These are phyloP conservation scores for Flaveria linearis DNA, from an alignment of 129 eudicot genomes.

Conservation along the genomic window DNA sequence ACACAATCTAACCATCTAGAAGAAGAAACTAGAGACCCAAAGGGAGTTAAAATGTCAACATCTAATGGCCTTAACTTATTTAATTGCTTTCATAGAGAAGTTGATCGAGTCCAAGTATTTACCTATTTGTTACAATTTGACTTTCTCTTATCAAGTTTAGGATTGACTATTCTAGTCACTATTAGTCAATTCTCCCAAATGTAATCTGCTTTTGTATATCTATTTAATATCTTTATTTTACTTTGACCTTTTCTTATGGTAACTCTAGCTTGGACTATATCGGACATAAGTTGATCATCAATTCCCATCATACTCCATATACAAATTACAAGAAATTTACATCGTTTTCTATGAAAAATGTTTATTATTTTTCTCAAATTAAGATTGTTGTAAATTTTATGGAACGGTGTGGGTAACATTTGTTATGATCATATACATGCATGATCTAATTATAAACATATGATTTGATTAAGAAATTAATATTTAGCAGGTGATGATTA, in stretches of 20 bases:
- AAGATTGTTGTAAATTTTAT: too few relatives aligned
- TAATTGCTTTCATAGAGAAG: not conserved
- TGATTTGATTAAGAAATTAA: too few relatives aligned
- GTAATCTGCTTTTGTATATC: not conserved
- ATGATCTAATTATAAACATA: too few relatives aligned
- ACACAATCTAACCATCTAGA: constrained; percentile 24
- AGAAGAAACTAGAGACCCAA: constrained; percentile 1
- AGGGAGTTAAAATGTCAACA: constrained; percentile 15
- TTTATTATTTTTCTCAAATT: too few relatives aligned
- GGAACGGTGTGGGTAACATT: too few relatives aligned
- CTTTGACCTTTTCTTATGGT: constrained; percentile 4
- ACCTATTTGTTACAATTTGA: constrained; percentile 10
- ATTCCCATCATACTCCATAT: too few relatives aligned
- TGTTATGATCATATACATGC: too few relatives aligned
- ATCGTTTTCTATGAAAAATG: too few relatives aligned
- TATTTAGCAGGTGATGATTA: too few relatives aligned
- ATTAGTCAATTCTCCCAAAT: constrained; percentile 18
- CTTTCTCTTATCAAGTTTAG: not conserved
- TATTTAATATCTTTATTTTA: not conserved
- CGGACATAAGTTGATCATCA: not conserved
- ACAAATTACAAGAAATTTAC: too few relatives aligned
- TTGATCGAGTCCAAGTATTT: constrained; percentile 6
- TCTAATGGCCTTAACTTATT: constrained; percentile 1
- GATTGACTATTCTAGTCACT: constrained; percentile 14
- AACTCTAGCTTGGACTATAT: not conserved